A percentile compares a stretch with the other conserved stretches of the same genome.
Evolutionary conservation across 176 grass and related monocot species (phyloP).

Genomic region (Tuctoria greenei): DNA sequence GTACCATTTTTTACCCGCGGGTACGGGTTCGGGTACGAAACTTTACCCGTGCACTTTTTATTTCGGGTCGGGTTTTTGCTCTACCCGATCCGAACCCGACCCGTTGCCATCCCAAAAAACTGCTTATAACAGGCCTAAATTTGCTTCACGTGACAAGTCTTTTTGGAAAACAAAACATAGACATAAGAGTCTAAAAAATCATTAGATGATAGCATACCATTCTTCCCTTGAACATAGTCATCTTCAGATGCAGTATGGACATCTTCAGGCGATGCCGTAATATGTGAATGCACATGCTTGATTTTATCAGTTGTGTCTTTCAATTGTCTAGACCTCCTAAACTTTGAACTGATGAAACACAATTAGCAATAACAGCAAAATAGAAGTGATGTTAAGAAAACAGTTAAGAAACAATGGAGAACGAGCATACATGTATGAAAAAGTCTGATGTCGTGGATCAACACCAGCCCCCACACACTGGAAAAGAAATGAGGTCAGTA

Average conservation of each 20-base stretch:
- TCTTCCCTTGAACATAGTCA: constrained; percentile 54
- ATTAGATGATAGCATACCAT: constrained; percentile 57
- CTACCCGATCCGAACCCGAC: too few relatives aligned
- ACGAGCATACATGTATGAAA: constrained; percentile 72
- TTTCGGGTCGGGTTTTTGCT: too few relatives aligned
- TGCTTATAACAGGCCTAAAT: not conserved
- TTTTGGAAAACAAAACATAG: not conserved
- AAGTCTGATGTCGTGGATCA: constrained; percentile 96
- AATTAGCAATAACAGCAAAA: constrained; percentile 31
- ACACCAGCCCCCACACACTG: constrained; percentile 72
- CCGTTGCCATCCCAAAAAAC: too few relatives aligned
- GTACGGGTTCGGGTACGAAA: too few relatives aligned
- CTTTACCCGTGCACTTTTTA: too few relatives aligned
- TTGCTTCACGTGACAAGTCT: not conserved
- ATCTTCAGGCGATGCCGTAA: constrained; percentile 77
- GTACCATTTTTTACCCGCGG: too few relatives aligned
- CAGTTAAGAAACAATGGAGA: constrained; percentile 23
- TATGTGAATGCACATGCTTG: constrained; percentile 70
- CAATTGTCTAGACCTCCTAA: constrained; percentile 60
- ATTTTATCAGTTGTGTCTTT: constrained; percentile 44
- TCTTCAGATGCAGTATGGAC: constrained; percentile 55
- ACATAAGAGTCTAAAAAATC: constrained; percentile 24
- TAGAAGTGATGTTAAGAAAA: constrained; percentile 13
- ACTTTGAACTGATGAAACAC: constrained; percentile 61
- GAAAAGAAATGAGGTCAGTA: constrained; percentile 38